Evolutionary conservation across 2,329 filamentous ascomycete genomes (phyloP).

Genomic region (Mariannaea elegans): DNA sequence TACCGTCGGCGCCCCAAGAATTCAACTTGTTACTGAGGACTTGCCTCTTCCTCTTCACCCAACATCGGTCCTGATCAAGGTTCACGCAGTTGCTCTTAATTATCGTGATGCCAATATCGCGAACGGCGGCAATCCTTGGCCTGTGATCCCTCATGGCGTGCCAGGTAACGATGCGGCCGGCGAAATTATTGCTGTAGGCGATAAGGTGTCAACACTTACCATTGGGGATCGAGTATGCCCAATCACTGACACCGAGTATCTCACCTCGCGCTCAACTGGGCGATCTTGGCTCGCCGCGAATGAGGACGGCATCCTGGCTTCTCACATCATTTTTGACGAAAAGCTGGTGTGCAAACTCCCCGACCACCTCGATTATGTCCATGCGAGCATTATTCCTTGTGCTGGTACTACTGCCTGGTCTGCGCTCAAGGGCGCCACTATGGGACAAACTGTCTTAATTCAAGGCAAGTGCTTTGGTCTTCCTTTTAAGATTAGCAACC

Average conservation of each 20-base stretch:
- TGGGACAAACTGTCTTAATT: slow-evolving; percentile 53
- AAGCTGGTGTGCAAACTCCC: slow-evolving; percentile 47
- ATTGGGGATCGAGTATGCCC: slow-evolving; percentile 51
- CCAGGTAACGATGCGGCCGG: slow-evolving; percentile 52
- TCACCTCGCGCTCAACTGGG: slow-evolving; percentile 47
- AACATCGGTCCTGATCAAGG: slow-evolving; percentile 43
- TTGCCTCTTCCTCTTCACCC: slow-evolving; percentile 43
- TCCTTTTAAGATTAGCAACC: fast-evolving
- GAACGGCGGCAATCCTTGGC: slow-evolving; percentile 52
- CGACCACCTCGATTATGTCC: slow-evolving; percentile 46
- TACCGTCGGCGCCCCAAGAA: slow-evolving; percentile 42
- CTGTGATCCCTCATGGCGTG: slow-evolving; percentile 45
- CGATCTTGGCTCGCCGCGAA: slow-evolving; percentile 55
- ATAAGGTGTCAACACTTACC: slow-evolving; percentile 42
- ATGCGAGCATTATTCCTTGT: slow-evolving; percentile 51
- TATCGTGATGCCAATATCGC: slow-evolving; percentile 49
- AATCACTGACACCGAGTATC: slow-evolving; percentile 49
- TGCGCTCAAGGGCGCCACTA: slow-evolving; percentile 49
- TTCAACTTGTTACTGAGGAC: slow-evolving; percentile 46
- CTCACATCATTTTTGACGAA: slow-evolving; percentile 53
- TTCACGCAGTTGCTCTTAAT: slow-evolving; percentile 47
- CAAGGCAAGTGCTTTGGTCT: slow-evolving; percentile 44
- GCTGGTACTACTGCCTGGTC: slow-evolving; percentile 57
- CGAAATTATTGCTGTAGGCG: slow-evolving; percentile 50
- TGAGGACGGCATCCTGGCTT: slow-evolving; percentile 53